phyloP scores from a whole-genome alignment of 768 basidiomycete species.

The Amanita rubescens region DNA sequence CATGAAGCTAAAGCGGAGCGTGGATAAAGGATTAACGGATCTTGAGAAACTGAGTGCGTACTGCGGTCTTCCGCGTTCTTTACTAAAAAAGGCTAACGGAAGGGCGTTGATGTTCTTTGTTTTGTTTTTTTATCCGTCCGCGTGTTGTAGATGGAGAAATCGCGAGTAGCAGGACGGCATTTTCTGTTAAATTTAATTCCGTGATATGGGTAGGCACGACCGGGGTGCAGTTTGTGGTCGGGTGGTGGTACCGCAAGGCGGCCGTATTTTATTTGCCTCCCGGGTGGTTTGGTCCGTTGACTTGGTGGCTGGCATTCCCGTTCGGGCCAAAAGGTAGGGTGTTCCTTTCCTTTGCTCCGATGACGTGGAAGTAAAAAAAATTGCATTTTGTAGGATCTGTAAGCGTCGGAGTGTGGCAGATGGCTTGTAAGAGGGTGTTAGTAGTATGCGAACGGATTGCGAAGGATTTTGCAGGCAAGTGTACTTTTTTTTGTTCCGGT shows the following conservation, averaged over 20 bases:
- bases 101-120: background rate
- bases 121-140: too few species aligned
- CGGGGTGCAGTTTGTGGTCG: slow-evolving; percentile 74
- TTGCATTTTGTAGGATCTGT: slow-evolving; percentile 59
- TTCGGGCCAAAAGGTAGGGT: slow-evolving; percentile 89
- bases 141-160: slow-evolving; percentile 55
- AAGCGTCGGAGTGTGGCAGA: slow-evolving; percentile 91
- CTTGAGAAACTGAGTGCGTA: slow-evolving; percentile 86
- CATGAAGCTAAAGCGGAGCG: slow-evolving; percentile 85
- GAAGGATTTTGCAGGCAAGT: slow-evolving; percentile 49
- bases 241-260: slow-evolving; percentile 87
- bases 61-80: slow-evolving; percentile 4
- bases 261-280: slow-evolving; percentile 91
- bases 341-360: background rate
- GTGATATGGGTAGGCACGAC: slow-evolving; percentile 81
- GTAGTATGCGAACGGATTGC: slow-evolving; percentile 66
- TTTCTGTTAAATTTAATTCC: slow-evolving; percentile 65
- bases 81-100: background rate
- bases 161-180: slow-evolving; percentile 48
- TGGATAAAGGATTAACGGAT: slow-evolving; percentile 89
- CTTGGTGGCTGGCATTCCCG: slow-evolving; percentile 85
- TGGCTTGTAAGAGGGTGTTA: slow-evolving; percentile 87
- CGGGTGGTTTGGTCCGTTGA: slow-evolving; percentile 85
- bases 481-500: background rate
- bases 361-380: background rate